Percentiles rank a stretch among this genome's conserved stretches.
Conservation (phyloP, 208 protist species). For the Leishmania amazonensis region DNA sequence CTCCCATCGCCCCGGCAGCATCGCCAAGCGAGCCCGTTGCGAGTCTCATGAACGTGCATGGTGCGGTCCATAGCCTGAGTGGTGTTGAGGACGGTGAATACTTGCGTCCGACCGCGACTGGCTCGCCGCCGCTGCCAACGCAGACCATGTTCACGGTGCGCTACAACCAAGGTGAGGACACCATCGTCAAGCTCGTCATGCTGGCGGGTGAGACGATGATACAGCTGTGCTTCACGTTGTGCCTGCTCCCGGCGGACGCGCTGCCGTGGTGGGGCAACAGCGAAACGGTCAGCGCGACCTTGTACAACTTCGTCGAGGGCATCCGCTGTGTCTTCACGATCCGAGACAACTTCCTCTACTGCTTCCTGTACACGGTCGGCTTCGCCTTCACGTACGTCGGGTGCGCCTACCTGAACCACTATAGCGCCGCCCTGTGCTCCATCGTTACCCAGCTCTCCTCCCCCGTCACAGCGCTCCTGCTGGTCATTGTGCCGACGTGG, state of each 20-base stretch:
- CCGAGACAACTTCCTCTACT: conserved; percentile 64
- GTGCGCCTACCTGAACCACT: conserved; percentile 85
- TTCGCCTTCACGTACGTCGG: conserved; percentile 83
- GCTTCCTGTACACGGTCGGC: conserved; percentile 76
- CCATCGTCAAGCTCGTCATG: conserved; percentile 85
- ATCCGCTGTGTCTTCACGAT: conserved; percentile 63
- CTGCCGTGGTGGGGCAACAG: conserved; percentile 83
- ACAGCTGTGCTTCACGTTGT: conserved; percentile 64
- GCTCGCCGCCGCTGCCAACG: conserved; percentile 21
- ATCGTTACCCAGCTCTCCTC: conserved; percentile 82
- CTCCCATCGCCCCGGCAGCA: background rate
- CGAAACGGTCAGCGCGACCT: conserved; percentile 46
- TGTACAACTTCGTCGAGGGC: conserved; percentile 72
- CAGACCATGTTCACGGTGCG: conserved; percentile 31
- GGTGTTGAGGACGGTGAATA: conserved; percentile 18
- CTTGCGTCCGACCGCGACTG: conserved; percentile 1
- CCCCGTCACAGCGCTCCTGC: conserved; percentile 71
- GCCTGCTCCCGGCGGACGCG: conserved; percentile 75
- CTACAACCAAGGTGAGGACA: conserved; percentile 75
- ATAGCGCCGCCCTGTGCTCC: conserved; percentile 81
- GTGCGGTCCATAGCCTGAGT: background rate
- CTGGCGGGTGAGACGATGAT: conserved; percentile 60
- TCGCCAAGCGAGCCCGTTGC: background rate
- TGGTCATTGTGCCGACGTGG: conserved; percentile 74
- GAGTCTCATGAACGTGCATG: background rate